Conservation (phyloP, 768 basidiomycete genomes). For the Rhizopogon vesiculosus region DNA sequence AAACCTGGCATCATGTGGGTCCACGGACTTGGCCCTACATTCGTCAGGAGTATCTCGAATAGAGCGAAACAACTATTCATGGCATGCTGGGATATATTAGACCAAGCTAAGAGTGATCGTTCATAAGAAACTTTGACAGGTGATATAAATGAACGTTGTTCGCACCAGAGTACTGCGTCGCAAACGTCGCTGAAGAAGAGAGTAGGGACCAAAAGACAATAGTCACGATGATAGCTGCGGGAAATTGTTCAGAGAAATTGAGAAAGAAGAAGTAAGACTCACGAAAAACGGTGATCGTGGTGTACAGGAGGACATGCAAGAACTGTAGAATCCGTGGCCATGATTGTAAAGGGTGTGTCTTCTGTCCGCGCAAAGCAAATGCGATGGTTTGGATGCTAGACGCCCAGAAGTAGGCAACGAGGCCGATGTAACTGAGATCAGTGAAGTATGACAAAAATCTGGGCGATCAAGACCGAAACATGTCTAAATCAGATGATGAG, state of each 20-base stretch:
- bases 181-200: constrained; percentile 36
- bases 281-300: constrained; percentile 56
- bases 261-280: constrained; percentile 21
- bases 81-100: constrained; percentile 54
- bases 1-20: constrained; percentile 40
- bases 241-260: neutral
- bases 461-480: constrained; percentile 2
- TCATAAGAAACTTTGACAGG: constrained; percentile 1
- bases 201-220: constrained; percentile 60
- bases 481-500: neutral
- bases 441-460: constrained; percentile 69
- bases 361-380: constrained; percentile 31
- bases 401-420: constrained; percentile 60
- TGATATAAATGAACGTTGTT: neutral
- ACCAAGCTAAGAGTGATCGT: constrained; percentile 40
- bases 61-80: constrained; percentile 55
- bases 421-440: constrained; percentile 53
- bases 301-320: constrained; percentile 49
- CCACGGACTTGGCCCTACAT: constrained; percentile 51
- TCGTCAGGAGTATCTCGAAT: constrained; percentile 54
- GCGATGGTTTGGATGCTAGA: constrained; percentile 47
- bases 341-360: constrained; percentile 49
- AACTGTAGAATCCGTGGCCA: constrained; percentile 56
- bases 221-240: constrained; percentile 60
- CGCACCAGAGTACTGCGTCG: constrained; percentile 34